These are phyloP conservation scores for Tricholoma sp. DNA, from an alignment of 768 basidiomycete species.

Conservation along the genomic window DNA sequence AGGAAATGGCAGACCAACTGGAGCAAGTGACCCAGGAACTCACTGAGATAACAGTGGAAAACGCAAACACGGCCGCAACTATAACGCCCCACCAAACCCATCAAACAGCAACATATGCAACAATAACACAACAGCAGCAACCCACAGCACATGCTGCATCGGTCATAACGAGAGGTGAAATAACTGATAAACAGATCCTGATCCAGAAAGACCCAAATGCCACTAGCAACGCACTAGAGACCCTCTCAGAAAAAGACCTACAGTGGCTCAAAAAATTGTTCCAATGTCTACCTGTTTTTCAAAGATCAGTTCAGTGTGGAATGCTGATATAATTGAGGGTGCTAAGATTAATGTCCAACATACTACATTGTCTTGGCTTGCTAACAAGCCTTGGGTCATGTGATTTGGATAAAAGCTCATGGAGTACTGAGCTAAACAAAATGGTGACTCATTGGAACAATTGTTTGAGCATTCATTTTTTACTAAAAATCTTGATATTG, in stretches of 20 bases:
- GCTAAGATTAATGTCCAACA: too few species aligned
- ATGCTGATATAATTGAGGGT: too few species aligned
- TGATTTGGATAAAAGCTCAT: too few species aligned
- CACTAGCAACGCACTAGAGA: not conserved
- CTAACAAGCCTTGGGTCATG: too few species aligned
- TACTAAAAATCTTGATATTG: too few species aligned
- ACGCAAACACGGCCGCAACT: not conserved
- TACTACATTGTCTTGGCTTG: too few species aligned
- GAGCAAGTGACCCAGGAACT: not conserved
- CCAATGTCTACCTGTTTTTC: too few species aligned
- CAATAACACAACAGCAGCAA: not conserved
- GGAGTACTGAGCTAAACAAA: too few species aligned
- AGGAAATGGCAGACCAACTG: not conserved
- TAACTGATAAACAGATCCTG: not conserved
- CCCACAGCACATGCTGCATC: not conserved
- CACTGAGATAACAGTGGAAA: not conserved
- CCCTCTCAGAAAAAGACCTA: not conserved
- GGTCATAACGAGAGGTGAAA: not conserved
- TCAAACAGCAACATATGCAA: not conserved
- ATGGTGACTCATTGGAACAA: too few species aligned
- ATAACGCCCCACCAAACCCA: not conserved
- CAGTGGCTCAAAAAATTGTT: too few species aligned
- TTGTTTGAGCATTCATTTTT: too few species aligned
- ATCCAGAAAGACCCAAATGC: not conserved
- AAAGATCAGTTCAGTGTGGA: too few species aligned